phyloP scores from a whole-genome alignment of 257 asterid species.

The Catharanthus roseus region DNA sequence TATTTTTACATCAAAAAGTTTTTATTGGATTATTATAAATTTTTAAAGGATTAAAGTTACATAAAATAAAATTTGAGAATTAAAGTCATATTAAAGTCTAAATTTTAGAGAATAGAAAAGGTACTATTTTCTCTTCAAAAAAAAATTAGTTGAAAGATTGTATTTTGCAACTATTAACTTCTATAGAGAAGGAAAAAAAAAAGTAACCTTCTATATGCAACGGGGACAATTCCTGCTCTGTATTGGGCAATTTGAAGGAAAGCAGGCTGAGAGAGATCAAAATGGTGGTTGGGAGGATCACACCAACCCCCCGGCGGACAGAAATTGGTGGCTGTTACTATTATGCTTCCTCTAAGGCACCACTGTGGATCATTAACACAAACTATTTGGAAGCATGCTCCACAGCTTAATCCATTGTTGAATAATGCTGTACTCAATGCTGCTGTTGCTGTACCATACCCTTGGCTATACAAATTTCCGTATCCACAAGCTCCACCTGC shows the following conservation, averaged over 20 bases:
- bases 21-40: too few relatives aligned
- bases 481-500: conserved; percentile 95
- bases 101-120: too few relatives aligned
- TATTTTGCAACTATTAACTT: too few relatives aligned
- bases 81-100: too few relatives aligned
- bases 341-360: conserved; percentile 61
- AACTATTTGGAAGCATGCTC: conserved; percentile 61
- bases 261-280: conserved; percentile 77
- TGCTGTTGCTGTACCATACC: conserved; percentile 80
- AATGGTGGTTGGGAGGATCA: conserved; percentile 86
- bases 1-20: too few relatives aligned
- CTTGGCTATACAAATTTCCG: conserved; percentile 78
- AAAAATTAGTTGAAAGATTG: too few relatives aligned
- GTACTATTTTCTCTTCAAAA: too few relatives aligned
- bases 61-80: too few relatives aligned
- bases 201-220: conserved; percentile 46
- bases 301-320: conserved; percentile 98
- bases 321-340: conserved; percentile 86
- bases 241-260: conserved; percentile 72
- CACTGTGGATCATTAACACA: conserved; percentile 55
- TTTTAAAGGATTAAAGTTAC: too few relatives aligned
- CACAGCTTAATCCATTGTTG: conserved; percentile 78
- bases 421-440: conserved; percentile 81
- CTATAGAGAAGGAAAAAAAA: too few relatives aligned
- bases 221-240: conserved; percentile 82